Evolutionary conservation across 768 basidiomycete genomes (phyloP).

Genomic region (Suillus sp.): DNA sequence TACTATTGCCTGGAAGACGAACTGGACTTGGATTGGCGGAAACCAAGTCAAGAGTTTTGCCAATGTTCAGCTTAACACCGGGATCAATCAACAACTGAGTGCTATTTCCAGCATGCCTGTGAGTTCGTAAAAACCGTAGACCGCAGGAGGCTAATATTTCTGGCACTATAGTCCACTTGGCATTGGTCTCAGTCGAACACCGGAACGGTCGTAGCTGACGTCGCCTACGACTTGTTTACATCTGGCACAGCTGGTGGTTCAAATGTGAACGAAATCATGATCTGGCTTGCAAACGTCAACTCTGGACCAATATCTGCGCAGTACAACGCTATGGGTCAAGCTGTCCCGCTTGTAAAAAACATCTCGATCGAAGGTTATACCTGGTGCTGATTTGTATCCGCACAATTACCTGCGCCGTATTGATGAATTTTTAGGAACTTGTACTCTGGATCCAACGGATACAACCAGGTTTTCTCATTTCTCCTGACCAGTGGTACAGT

Average conservation of each 20-base stretch:
- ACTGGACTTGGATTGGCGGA: slow-evolving; percentile 57
- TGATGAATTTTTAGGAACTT: slow-evolving; percentile 45
- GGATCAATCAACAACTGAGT: slow-evolving; percentile 55
- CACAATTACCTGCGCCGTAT: background rate
- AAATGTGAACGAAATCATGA: slow-evolving; percentile 54
- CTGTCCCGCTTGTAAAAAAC: slow-evolving; percentile 44
- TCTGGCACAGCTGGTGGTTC: slow-evolving; percentile 50
- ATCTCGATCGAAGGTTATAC: slow-evolving; percentile 50
- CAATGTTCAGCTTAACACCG: slow-evolving; percentile 53
- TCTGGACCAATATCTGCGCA: slow-evolving; percentile 58
- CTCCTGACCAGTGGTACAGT: slow-evolving; percentile 40
- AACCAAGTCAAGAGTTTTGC: slow-evolving; percentile 57
- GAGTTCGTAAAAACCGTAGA: slow-evolving; percentile 20
- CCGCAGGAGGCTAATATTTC: background rate
- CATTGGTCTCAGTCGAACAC: slow-evolving; percentile 51
- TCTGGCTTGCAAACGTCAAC: slow-evolving; percentile 64
- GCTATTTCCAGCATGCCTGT: slow-evolving; percentile 60
- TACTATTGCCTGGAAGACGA: slow-evolving; percentile 52
- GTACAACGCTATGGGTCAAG: slow-evolving; percentile 49
- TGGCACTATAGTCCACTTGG: slow-evolving; percentile 49
- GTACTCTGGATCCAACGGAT: slow-evolving; percentile 54
- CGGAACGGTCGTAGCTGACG: slow-evolving; percentile 51
- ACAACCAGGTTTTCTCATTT: slow-evolving; percentile 56
- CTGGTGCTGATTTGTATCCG: slow-evolving; percentile 40
- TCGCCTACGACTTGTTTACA: slow-evolving; percentile 69